phyloP scores from a whole-genome alignment of 2,329 filamentous ascomycete species.

The Grosmannia penicillata region DNA sequence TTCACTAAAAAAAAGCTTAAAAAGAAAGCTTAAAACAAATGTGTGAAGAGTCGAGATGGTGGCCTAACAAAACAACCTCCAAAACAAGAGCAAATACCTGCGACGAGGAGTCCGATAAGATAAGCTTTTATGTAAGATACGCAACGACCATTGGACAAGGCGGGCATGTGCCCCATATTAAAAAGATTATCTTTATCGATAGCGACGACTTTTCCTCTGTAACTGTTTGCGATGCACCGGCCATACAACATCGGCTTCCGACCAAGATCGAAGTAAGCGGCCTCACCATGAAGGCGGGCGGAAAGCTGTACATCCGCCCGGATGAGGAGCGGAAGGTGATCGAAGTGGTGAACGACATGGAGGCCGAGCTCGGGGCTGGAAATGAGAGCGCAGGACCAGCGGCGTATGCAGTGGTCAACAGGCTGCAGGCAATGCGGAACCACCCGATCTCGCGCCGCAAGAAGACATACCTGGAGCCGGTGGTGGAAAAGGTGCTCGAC shows the following conservation, averaged over 20 bases:
- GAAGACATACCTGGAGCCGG: slow-evolving; percentile 9
- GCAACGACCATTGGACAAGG: too few species aligned
- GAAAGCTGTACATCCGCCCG: neutral
- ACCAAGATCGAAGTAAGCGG: neutral
- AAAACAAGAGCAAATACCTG: too few species aligned
- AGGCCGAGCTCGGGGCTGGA: neutral
- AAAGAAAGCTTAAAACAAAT: too few species aligned
- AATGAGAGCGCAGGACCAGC: slow-evolving; percentile 5
- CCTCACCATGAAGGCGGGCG: neutral
- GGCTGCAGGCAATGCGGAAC: slow-evolving; percentile 7
- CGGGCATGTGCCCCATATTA: too few species aligned
- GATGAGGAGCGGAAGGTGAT: slow-evolving; percentile 1
- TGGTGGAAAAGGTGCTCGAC: slow-evolving; percentile 9
- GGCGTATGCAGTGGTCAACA: slow-evolving; percentile 1
- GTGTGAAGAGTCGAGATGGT: too few species aligned
- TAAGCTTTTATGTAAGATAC: too few species aligned
- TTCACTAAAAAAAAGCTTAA: too few species aligned
- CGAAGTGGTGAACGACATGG: slow-evolving; percentile 1
- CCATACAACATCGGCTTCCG: neutral
- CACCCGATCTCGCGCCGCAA: slow-evolving; percentile 9
- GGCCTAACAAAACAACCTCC: too few species aligned
- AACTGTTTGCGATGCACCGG: neutral
- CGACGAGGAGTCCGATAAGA: too few species aligned
- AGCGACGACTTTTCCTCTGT: too few species aligned
- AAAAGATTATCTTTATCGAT: too few species aligned